Evolutionary conservation across 306 rosid species (phyloP).

Genomic region (Adenanthera pavonina): DNA sequence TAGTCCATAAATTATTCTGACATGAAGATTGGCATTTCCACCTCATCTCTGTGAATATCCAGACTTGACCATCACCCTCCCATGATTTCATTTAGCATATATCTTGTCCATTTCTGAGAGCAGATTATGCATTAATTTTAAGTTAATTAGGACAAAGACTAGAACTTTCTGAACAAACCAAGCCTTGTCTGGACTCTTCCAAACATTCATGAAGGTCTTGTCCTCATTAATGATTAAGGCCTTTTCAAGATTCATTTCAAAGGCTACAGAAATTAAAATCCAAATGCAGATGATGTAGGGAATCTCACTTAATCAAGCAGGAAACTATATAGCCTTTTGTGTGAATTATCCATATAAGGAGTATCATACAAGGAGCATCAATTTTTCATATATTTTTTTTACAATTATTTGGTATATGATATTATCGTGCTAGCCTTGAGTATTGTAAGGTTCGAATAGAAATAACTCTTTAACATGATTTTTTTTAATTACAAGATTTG

Average conservation of each 20-base stretch:
- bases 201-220: constrained; percentile 46
- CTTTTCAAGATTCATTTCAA: constrained; percentile 34
- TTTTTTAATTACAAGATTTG: too few relatives aligned
- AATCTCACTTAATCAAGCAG: constrained; percentile 57
- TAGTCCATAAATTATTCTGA: not conserved
- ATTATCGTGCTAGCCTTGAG: too few relatives aligned
- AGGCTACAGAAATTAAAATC: constrained; percentile 27
- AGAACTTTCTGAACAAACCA: constrained; percentile 40
- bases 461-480: too few relatives aligned
- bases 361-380: not conserved
- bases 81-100: constrained; percentile 36
- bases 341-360: constrained; percentile 34
- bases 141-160: constrained; percentile 21
- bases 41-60: constrained; percentile 41
- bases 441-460: too few relatives aligned
- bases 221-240: constrained; percentile 42
- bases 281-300: constrained; percentile 32
- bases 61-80: constrained; percentile 42
- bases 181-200: constrained; percentile 45
- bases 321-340: constrained; percentile 33
- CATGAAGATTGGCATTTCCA: constrained; percentile 48
- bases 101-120: constrained; percentile 45
- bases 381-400: too few relatives aligned
- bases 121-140: constrained; percentile 37
- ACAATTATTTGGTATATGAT: too few relatives aligned